These are phyloP conservation scores for Rubroshorea leprosula DNA, from an alignment of 345 rosid species.

Conservation along the genomic window DNA sequence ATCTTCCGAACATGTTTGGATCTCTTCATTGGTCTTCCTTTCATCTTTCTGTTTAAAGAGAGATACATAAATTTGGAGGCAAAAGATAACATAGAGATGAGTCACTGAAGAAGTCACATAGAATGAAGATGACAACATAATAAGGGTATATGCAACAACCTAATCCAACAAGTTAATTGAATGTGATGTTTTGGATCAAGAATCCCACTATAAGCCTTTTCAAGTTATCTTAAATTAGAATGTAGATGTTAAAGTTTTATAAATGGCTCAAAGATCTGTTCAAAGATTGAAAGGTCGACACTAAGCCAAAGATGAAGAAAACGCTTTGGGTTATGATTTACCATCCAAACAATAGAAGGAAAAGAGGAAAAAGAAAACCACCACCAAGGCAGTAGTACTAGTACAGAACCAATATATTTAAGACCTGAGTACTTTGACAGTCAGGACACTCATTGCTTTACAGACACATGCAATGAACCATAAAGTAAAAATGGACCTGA, in stretches of 20 bases:
- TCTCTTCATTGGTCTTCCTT: constrained; percentile 65
- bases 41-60: constrained; percentile 30
- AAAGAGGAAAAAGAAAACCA: background rate
- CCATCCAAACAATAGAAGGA: background rate
- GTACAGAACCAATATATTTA: too few relatives aligned
- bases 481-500: too few relatives aligned
- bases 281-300: background rate
- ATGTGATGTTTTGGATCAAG: background rate
- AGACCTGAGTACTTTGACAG: background rate
- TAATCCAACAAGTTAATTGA: background rate
- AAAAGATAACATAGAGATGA: background rate
- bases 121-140: background rate
- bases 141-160: too few relatives aligned
- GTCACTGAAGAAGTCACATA: background rate
- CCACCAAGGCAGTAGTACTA: too few relatives aligned
- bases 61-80: background rate
- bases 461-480: too few relatives aligned
- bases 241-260: background rate
- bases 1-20: constrained; percentile 24
- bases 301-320: background rate
- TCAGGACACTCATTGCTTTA: too few relatives aligned
- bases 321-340: background rate
- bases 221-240: too few relatives aligned
- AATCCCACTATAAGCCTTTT: background rate
- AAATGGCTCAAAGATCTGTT: background rate